Evolutionary conservation across 768 basidiomycete species (phyloP), one percentile per base, ranked within the genome.

Genomic region (Strobilomyces confusus): DNA sequence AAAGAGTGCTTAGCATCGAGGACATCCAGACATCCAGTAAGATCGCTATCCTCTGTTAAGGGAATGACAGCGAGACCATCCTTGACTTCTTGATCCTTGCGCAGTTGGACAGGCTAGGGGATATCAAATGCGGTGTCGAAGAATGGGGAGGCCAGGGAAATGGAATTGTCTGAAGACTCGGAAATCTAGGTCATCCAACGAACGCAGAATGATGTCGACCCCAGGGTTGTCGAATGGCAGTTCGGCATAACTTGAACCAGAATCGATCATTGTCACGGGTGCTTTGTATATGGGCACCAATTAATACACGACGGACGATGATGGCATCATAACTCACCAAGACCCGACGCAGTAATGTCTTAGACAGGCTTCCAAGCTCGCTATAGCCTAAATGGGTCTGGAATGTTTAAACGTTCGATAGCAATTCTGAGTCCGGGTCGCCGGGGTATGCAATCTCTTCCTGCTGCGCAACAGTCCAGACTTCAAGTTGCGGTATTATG

Each of bases 81-180:
- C n/a, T n/a, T n/a, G 26, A 41, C 23, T 9, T 61, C 64, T 42
- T 54, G 57, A 20, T 56, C 55, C 5, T 20, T 14, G 54, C 34
- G 52, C 20, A 5, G 36, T 37, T 7, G 7, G 36, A 37, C 13
- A 11, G 67, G 56, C 30, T 71, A 63, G 11, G 67, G 65, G 5
- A 72, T 54, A 25, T 57, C 29, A 45, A 72, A 69, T 55, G 25
- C 26, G 43, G 9, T 9, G 29, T 44, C 43, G 17, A 44, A 44
- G 17, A 73, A 60, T 0, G 68, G 61, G 15, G 73, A 73, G 2
- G 70, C 61, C 8, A 68, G 60, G 20, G 65, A 25, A 20, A 25
- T n/a, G 41, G 23, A 42, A 42, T 7, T 25, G 23, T 15, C 14
- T 42, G 41, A 25, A 42, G 22, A 42, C 23, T 11, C 43, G 43